phyloP scores from a whole-genome alignment of 2,329 filamentous ascomycete genomes.

The Camptophora hylomeconis region DNA sequence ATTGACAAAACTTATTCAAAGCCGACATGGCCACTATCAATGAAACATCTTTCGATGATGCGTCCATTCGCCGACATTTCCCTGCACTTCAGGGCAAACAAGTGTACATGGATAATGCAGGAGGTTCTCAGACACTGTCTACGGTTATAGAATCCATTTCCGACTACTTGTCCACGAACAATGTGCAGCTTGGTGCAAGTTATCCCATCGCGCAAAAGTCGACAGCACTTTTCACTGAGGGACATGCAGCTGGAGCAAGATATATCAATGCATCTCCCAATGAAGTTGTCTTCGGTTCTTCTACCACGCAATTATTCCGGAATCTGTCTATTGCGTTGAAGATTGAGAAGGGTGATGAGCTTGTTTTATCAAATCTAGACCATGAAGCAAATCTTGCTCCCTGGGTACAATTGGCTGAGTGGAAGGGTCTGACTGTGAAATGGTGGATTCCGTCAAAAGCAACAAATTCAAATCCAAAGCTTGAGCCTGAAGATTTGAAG shows the following conservation, averaged over 20 bases:
- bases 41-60: constrained; percentile 43
- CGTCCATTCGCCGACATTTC: constrained; percentile 46
- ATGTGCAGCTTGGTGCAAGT: constrained; percentile 63
- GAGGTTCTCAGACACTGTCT: constrained; percentile 57
- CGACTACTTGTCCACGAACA: constrained; percentile 52
- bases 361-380: constrained; percentile 59
- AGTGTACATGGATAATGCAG: constrained; percentile 66
- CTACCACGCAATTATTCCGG: constrained; percentile 63
- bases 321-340: constrained; percentile 49
- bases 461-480: constrained; percentile 47
- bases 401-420: constrained; percentile 56
- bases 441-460: constrained; percentile 50
- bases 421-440: constrained; percentile 48
- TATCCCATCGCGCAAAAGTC: constrained; percentile 50
- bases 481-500: constrained; percentile 44
- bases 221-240: constrained; percentile 45
- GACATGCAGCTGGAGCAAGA: constrained; percentile 50
- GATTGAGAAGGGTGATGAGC: constrained; percentile 47
- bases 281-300: constrained; percentile 60
- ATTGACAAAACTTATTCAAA: background rate
- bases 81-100: constrained; percentile 55
- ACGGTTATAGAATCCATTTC: constrained; percentile 53
- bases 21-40: too few relatives aligned
- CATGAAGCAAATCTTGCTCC: constrained; percentile 67
- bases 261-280: constrained; percentile 56